Conservation (phyloP, 805 yeast genomes). For the Zygotorulaspora chibaensis region DNA sequence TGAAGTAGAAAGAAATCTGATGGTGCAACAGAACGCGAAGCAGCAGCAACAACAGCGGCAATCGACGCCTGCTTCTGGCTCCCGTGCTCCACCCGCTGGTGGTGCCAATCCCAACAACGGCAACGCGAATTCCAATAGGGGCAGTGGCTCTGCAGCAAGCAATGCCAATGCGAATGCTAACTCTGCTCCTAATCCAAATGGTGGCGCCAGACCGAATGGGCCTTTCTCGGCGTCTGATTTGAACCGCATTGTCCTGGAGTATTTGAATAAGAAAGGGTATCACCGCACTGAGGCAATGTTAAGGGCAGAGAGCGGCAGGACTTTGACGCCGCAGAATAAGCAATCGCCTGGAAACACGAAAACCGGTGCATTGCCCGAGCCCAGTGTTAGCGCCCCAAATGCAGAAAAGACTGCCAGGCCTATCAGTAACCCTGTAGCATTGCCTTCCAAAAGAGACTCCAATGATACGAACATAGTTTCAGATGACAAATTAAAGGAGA, state of each 20-base stretch:
- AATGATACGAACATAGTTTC: slow-evolving; percentile 27
- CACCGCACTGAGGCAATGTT: slow-evolving; percentile 92
- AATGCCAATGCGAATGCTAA: slow-evolving; percentile 15
- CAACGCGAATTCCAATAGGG: slow-evolving; percentile 11
- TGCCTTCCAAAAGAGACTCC: slow-evolving; percentile 30
- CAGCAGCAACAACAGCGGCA: slow-evolving; percentile 11
- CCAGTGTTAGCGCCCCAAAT: slow-evolving; percentile 33
- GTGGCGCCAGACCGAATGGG: slow-evolving; percentile 21
- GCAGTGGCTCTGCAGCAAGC: slow-evolving; percentile 9
- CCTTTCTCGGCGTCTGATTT: slow-evolving; percentile 75
- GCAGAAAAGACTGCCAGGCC: slow-evolving; percentile 27
- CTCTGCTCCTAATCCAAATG: slow-evolving; percentile 15
- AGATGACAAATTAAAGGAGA: slow-evolving; percentile 20
- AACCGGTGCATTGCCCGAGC: slow-evolving; percentile 35
- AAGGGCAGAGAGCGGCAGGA: slow-evolving; percentile 74
- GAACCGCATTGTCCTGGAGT: slow-evolving; percentile 88
- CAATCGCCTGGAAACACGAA: slow-evolving; percentile 47
- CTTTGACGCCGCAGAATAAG: slow-evolving; percentile 47
- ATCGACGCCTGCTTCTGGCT: slow-evolving; percentile 7
- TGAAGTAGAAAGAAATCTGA: not conserved
- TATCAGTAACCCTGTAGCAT: slow-evolving; percentile 31
- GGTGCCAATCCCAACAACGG: slow-evolving; percentile 14
- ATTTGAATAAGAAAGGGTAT: slow-evolving; percentile 88
- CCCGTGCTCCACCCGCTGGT: slow-evolving; percentile 8
- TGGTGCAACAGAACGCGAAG: slow-evolving; percentile 10